Evolutionary conservation across 305 asterid genomes (phyloP).

Genomic region (Striga hermonthica): DNA sequence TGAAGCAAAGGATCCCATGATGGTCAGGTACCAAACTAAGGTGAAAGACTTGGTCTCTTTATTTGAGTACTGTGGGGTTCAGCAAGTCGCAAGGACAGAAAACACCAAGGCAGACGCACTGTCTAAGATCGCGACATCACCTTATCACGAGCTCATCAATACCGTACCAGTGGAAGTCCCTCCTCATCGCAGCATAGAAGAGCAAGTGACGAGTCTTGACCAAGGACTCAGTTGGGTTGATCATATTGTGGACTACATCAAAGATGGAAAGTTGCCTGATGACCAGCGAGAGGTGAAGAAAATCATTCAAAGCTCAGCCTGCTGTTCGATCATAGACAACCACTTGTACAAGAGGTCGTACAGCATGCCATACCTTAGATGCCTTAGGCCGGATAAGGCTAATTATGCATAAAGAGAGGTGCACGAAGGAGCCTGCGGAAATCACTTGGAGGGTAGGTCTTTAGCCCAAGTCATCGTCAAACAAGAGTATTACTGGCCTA

Average conservation of each 20-base stretch:
- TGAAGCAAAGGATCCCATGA: neutral
- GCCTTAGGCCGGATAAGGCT: too few species aligned
- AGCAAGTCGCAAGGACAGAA: neutral
- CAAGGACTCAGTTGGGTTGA: neutral
- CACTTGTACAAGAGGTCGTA: neutral
- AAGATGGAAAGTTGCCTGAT: neutral
- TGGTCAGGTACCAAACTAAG: neutral
- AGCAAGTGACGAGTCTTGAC: neutral
- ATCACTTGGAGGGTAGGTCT: too few species aligned
- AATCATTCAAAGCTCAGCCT: neutral
- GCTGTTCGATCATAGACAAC: neutral
- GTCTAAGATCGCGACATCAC: neutral
- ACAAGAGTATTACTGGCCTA: too few species aligned
- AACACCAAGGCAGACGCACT: neutral
- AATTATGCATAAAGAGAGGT: too few species aligned
- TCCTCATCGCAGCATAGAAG: neutral
- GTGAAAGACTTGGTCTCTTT: neutral
- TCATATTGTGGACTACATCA: neutral
- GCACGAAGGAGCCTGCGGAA: neutral
- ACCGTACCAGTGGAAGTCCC: neutral
- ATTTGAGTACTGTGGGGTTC: neutral
- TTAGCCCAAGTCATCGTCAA: too few species aligned
- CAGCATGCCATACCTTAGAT: too few species aligned
- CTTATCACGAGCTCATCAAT: neutral
- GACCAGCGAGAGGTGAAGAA: neutral